Conservation (phyloP, 192 early-diverging fungal species). For the Entomortierella lignicola region DNA sequence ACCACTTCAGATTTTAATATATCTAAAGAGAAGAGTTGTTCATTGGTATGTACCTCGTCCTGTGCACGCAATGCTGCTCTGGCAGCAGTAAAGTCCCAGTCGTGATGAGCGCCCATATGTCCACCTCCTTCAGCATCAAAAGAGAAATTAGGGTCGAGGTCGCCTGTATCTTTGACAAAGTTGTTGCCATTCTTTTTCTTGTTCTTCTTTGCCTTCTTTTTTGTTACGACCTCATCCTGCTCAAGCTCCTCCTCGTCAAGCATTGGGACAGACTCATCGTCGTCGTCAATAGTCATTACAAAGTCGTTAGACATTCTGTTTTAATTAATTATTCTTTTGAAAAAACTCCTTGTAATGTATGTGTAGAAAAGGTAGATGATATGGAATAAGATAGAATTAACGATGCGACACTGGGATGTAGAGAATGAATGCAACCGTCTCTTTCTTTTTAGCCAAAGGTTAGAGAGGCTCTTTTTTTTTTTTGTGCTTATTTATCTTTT, state of each 20-base stretch:
- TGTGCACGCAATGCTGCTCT: slow-evolving; percentile 76
- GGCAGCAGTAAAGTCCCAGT: slow-evolving; percentile 87
- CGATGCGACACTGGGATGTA: not conserved
- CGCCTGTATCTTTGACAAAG: slow-evolving; percentile 53
- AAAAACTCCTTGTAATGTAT: too few relatives aligned
- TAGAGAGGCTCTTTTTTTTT: slow-evolving; percentile 2
- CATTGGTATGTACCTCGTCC: slow-evolving; percentile 51
- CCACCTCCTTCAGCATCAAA: slow-evolving; percentile 83
- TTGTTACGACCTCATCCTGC: slow-evolving; percentile 45
- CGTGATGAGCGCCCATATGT: slow-evolving; percentile 65
- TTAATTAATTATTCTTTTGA: not conserved
- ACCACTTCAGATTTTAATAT: too few relatives aligned
- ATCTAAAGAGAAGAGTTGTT: not conserved
- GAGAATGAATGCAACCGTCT: too few relatives aligned
- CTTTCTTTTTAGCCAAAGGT: not conserved
- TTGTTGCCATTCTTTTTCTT: slow-evolving; percentile 45
- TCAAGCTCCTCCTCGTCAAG: slow-evolving; percentile 60
- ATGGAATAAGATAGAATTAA: not conserved
- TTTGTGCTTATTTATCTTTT: slow-evolving; percentile 19
- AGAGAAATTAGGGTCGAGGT: slow-evolving; percentile 79
- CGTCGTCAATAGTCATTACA: slow-evolving; percentile 80
- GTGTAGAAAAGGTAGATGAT: not conserved
- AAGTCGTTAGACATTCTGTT: slow-evolving; percentile 62
- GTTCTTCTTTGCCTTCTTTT: slow-evolving; percentile 54
- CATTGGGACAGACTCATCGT: slow-evolving; percentile 65